Evolutionary conservation across 805 yeast species (phyloP).

Genomic region (Suhomyces prunicola): DNA sequence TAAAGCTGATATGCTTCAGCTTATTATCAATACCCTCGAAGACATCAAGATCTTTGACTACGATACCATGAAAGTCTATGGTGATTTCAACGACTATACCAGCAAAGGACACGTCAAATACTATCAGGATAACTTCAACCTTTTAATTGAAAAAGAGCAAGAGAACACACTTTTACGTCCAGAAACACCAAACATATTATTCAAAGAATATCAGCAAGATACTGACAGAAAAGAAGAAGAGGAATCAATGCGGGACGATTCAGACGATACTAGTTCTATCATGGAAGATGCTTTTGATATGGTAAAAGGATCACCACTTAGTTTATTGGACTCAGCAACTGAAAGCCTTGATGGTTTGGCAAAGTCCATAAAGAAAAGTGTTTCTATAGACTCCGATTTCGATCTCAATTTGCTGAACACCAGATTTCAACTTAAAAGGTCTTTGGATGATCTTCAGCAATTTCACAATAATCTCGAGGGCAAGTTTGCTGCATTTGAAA

Average conservation of each 20-base stretch:
- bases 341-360: background rate
- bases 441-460: conserved; percentile 10
- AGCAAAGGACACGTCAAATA: background rate
- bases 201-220: background rate
- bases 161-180: background rate
- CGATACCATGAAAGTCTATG: conserved; percentile 13
- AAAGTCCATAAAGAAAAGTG: background rate
- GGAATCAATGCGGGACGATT: conserved; percentile 8
- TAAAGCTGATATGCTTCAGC: conserved; percentile 12
- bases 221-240: background rate
- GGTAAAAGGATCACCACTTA: background rate
- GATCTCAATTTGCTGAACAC: background rate
- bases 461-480: conserved; percentile 6
- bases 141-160: conserved; percentile 6
- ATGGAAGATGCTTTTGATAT: conserved; percentile 11
- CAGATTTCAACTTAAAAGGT: conserved; percentile 7
- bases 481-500: conserved; percentile 8
- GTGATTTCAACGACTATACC: conserved; percentile 9
- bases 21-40: conserved; percentile 12
- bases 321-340: background rate
- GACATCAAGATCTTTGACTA: conserved; percentile 18
- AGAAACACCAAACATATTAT: background rate
- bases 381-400: background rate
- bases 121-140: conserved; percentile 11
- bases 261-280: conserved; percentile 19